phyloP scores from a whole-genome alignment of 2,329 filamentous ascomycete genomes.

The Leptographium procerum region DNA sequence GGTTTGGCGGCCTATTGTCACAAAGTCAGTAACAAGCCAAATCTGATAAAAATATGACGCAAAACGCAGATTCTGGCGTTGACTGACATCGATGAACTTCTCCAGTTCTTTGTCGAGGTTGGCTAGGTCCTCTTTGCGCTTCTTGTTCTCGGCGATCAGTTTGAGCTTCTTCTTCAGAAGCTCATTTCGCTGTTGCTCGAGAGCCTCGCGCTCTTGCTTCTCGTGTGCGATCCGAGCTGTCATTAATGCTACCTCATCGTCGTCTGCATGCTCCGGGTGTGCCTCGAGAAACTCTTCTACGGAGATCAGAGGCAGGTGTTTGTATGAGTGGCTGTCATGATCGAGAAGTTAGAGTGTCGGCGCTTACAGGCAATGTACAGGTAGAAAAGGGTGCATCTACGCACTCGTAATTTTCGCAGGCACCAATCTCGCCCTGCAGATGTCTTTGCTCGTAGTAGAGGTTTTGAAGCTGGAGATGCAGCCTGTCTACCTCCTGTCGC shows the following conservation, averaged over 20 bases:
- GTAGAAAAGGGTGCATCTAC: constrained; percentile 18
- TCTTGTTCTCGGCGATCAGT: constrained; percentile 66
- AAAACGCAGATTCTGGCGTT: neutral
- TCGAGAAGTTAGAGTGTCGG: neutral
- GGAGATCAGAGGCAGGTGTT: constrained; percentile 72
- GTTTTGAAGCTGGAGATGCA: constrained; percentile 91
- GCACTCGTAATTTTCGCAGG: constrained; percentile 85
- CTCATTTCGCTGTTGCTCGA: constrained; percentile 76
- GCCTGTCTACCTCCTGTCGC: constrained; percentile 77
- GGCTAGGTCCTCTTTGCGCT: constrained; percentile 83
- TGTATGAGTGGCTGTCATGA: constrained; percentile 64
- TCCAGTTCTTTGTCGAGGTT: constrained; percentile 87
- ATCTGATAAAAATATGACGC: neutral
- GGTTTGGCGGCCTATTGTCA: neutral
- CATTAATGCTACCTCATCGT: constrained; percentile 73
- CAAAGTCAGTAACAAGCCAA: neutral
- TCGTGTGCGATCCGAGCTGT: constrained; percentile 87
- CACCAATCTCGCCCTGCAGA: constrained; percentile 76
- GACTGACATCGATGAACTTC: constrained; percentile 75
- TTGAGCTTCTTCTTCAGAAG: constrained; percentile 56
- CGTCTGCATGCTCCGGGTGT: constrained; percentile 62
- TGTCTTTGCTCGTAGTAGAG: constrained; percentile 93
- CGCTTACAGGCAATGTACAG: neutral
- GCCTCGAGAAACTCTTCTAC: constrained; percentile 68
- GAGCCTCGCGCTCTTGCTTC: constrained; percentile 65